Conservation (phyloP, 306 rosid genomes). For the Styphnolobium japonicum region DNA sequence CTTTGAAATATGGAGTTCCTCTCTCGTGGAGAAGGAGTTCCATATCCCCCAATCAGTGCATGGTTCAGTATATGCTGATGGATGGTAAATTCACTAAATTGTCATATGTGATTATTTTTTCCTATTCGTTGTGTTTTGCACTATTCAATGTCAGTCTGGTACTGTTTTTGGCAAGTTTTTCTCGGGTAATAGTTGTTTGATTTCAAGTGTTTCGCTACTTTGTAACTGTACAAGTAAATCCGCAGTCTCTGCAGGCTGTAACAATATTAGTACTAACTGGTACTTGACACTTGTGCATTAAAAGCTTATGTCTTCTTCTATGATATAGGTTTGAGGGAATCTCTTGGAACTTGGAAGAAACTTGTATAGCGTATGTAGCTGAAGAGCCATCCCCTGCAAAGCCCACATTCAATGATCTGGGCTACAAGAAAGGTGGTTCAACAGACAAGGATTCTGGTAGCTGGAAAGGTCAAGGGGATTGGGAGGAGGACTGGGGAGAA, state of each 20-base stretch:
- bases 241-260: neutral
- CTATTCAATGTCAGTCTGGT: neutral
- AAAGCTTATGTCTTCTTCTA: conserved; percentile 1
- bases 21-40: conserved; percentile 65
- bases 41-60: conserved; percentile 72
- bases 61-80: conserved; percentile 79
- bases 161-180: neutral
- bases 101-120: neutral
- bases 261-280: neutral
- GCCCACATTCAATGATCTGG: conserved; percentile 70
- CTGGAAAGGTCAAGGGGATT: conserved; percentile 95
- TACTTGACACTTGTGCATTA: neutral
- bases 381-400: conserved; percentile 81
- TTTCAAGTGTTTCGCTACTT: neutral
- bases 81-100: conserved; percentile 58
- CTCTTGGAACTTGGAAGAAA: conserved; percentile 84
- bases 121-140: neutral
- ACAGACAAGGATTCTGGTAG: conserved; percentile 54
- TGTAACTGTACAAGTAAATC: neutral
- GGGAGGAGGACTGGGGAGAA: conserved; percentile 97
- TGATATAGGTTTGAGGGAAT: conserved; percentile 88
- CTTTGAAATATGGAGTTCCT: conserved; percentile 70
- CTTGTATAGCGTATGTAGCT: conserved; percentile 80
- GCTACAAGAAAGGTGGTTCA: conserved; percentile 59
- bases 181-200: neutral